Percentiles rank a stretch among this genome's conserved stretches.
These are phyloP conservation scores for Stephania yunnanensis DNA, from an alignment of 164 flowering plant species.

Conservation along the genomic window DNA sequence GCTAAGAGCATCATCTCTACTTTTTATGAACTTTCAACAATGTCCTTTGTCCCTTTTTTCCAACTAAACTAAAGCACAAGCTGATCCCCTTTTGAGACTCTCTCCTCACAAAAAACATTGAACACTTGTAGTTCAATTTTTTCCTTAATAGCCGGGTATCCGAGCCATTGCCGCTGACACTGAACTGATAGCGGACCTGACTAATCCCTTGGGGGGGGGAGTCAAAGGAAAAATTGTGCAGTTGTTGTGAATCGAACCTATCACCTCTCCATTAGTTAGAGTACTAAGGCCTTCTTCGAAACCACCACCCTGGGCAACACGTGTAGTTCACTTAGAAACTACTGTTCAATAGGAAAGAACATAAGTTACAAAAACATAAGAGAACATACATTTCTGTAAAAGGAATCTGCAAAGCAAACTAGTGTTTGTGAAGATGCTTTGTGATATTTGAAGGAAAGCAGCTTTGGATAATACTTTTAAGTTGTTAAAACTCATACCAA, in stretches of 20 bases:
- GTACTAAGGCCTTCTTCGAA: too few species aligned
- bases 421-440: conserved; percentile 10
- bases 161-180: too few species aligned
- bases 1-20: conserved; percentile 8
- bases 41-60: conserved; percentile 21
- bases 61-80: conserved; percentile 23
- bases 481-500: background rate
- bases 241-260: too few species aligned
- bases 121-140: background rate
- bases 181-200: too few species aligned
- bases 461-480: conserved; percentile 34
- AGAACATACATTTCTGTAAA: conserved; percentile 7
- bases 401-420: background rate
- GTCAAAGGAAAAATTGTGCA: too few species aligned
- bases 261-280: too few species aligned
- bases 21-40: conserved; percentile 21
- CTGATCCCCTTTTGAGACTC: conserved; percentile 18
- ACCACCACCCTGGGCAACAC: too few species aligned
- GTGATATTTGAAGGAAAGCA: conserved; percentile 28
- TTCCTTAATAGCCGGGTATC: too few species aligned
- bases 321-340: conserved; percentile 9
- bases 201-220: too few species aligned
- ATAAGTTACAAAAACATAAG: too few species aligned
- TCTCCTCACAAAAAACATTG: too few species aligned
- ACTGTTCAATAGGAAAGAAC: conserved; percentile 14